These are phyloP conservation scores for Marsdenia floribunda DNA, from an alignment of 257 asterid species.

Conservation along the genomic window DNA sequence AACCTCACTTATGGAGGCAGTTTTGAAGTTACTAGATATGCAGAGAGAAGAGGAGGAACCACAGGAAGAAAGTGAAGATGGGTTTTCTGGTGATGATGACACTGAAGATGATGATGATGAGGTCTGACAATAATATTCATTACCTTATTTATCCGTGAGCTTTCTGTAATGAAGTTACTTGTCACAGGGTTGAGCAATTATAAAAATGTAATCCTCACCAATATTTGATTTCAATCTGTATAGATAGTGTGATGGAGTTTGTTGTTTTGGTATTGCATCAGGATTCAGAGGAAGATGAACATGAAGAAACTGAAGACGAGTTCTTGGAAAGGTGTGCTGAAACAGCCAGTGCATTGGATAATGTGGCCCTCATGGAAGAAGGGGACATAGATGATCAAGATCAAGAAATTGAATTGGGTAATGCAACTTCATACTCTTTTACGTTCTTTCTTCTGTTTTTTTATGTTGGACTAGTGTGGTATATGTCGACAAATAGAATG, in stretches of 20 bases:
- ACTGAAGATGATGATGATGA: conserved; percentile 28
- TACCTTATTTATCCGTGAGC: background rate
- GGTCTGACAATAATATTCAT: background rate
- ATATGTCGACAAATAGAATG: background rate
- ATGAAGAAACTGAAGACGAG: conserved; percentile 42
- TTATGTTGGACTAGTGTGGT: too few species aligned
- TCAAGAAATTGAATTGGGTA: conserved; percentile 33
- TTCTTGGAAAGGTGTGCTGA: conserved; percentile 37
- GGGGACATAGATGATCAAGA: conserved; percentile 38
- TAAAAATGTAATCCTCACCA: background rate
- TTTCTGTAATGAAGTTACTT: background rate
- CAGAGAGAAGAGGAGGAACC: conserved; percentile 30
- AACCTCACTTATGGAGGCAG: conserved; percentile 30
- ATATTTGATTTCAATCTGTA: background rate
- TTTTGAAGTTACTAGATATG: conserved; percentile 26
- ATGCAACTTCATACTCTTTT: conserved; percentile 7
- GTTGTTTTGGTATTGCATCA: conserved; percentile 15
- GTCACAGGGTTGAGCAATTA: background rate
- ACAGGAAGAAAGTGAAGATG: conserved; percentile 28
- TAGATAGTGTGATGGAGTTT: conserved; percentile 8
- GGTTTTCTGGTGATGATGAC: conserved; percentile 27
- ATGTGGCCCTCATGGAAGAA: conserved; percentile 32
- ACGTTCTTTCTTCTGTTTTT: background rate
- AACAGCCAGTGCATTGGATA: conserved; percentile 32
- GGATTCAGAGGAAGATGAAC: conserved; percentile 41